Base-by-base conservation (phyloP, 2,329 filamentous ascomycete species). In the Curvularia lunata region DNA sequence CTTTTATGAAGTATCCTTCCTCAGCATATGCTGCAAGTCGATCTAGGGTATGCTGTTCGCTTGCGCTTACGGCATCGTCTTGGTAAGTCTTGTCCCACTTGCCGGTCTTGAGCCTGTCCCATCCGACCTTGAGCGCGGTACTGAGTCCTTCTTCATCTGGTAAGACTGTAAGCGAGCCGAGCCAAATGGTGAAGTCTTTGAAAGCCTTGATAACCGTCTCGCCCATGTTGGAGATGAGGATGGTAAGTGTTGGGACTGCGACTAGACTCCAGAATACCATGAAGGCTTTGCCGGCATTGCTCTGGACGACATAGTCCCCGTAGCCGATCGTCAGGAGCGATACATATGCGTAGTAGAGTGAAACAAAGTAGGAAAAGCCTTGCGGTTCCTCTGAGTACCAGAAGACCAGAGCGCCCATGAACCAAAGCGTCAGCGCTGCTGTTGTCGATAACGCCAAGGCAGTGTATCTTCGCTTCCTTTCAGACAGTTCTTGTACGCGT, bases 221-320 rank as follows among this genome's bases (percentile, higher is more conserved):
- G 13, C 82, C 81, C 81, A 85, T 83, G 57, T 84, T 81, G 54
- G 76, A 81, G 63, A 83, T 84, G 32, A 84, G 74, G 23, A 84
- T 82, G 0, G 84, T 85, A 45, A 86, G 75, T 0, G 82, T 82
- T 0, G 84, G 83, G 0, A 85, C 78, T 0, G 83, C 83, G 8
- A 85, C 72, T 5, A 85, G 68, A 13, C 81, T 82, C 84, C 84
- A 86, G 58, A 85, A 80, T 1, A 86, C 82, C 64, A 85, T 85
- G 63, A 85, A 85, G 1, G 82, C 77, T 63, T 81, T 83, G 8
- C 82, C 82, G 12, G 80, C 77, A 60, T 84, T 85, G 49, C 78
- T 81, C 13, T 73, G 70, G 0, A 79, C 80, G 1, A 73, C 71
- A 21, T 78, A 74, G 61, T 85, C 83, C 27, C 84, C 83, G 60